These are phyloP conservation scores for Pholiota microspora DNA, from an alignment of 768 basidiomycete species.

Conservation along the genomic window DNA sequence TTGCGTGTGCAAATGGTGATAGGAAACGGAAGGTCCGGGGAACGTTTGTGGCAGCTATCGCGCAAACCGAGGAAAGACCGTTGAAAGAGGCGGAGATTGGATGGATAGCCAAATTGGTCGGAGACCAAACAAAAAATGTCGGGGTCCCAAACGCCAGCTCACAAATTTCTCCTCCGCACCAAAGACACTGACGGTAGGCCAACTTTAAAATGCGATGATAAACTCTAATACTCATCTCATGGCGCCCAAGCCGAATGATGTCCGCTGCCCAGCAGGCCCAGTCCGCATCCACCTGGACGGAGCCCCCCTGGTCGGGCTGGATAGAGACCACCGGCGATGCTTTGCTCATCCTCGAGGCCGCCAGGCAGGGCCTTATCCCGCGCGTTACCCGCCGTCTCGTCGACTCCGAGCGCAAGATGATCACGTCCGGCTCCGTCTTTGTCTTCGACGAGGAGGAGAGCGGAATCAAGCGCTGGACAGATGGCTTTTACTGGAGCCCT, in stretches of 20 bases:
- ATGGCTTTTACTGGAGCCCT: conserved; percentile 96
- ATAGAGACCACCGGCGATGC: conserved; percentile 96
- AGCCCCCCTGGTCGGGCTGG: conserved; percentile 92
- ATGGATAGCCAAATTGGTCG: neutral
- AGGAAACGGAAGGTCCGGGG: no score
- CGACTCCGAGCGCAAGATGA: conserved; percentile 90
- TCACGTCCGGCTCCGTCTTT: conserved; percentile 90
- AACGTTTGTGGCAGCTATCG: no score
- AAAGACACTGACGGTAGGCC: conserved; percentile 68
- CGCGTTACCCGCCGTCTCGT: conserved; percentile 90
- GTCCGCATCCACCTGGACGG: conserved; percentile 60
- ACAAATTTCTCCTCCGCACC: conserved; percentile 56
- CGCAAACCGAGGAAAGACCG: no score
- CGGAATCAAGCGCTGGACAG: conserved; percentile 97
- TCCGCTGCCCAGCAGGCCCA: conserved; percentile 34
- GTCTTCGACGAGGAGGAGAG: conserved; percentile 98
- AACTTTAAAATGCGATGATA: conserved; percentile 58
- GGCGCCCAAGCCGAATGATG: conserved; percentile 30
- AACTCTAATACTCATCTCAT: conserved; percentile 51
- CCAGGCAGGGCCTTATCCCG: conserved; percentile 85
- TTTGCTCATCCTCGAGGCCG: conserved; percentile 94
- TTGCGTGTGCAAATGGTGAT: no score
- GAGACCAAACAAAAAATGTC: conserved; percentile 22
- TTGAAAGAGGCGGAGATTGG: neutral
- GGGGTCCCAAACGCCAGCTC: conserved; percentile 40